Conservation (phyloP, 805 yeast genomes). For the Saturnispora diversa region DNA sequence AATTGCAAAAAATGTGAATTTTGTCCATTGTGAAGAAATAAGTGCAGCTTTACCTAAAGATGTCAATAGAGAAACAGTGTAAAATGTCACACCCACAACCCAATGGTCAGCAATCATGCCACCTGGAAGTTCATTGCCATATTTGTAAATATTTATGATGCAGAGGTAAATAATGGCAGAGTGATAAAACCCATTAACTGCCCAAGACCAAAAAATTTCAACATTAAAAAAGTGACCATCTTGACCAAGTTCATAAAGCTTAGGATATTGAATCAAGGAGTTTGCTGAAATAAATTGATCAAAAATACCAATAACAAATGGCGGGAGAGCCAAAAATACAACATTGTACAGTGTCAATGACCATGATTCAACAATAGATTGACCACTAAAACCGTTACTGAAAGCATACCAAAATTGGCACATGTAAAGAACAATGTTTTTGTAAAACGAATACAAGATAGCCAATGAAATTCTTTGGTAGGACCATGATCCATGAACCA, state of each 20-base stretch:
- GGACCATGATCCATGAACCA: slow-evolving; percentile 98
- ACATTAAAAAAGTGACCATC: slow-evolving; percentile 83
- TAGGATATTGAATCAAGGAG: slow-evolving; percentile 85
- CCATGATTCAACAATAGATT: slow-evolving; percentile 96
- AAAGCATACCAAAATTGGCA: slow-evolving; percentile 98
- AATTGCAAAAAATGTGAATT: slow-evolving; percentile 82
- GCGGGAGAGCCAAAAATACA: slow-evolving; percentile 89
- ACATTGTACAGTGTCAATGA: slow-evolving; percentile 93
- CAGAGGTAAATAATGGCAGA: slow-evolving; percentile 78
- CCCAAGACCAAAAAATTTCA: slow-evolving; percentile 95
- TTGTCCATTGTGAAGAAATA: slow-evolving; percentile 89
- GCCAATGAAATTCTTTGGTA: slow-evolving; percentile 92
- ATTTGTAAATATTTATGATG: slow-evolving; percentile 55
- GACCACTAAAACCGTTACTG: slow-evolving; percentile 87
- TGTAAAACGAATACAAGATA: slow-evolving; percentile 89
- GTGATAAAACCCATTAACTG: slow-evolving; percentile 89
- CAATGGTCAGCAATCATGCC: slow-evolving; percentile 82
- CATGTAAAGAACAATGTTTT: slow-evolving; percentile 92
- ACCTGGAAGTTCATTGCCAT: slow-evolving; percentile 54
- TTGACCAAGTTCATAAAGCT: slow-evolving; percentile 85
- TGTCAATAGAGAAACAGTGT: slow-evolving; percentile 78
- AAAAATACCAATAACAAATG: slow-evolving; percentile 91
- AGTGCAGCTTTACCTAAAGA: slow-evolving; percentile 93
- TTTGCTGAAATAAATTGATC: slow-evolving; percentile 94
- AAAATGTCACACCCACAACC: slow-evolving; percentile 90